Evolutionary conservation across 495 filamentous ascomycete genomes (phyloP), one percentile per base, ranked within the genome.

Genomic region (Lepidopterella palustris): DNA sequence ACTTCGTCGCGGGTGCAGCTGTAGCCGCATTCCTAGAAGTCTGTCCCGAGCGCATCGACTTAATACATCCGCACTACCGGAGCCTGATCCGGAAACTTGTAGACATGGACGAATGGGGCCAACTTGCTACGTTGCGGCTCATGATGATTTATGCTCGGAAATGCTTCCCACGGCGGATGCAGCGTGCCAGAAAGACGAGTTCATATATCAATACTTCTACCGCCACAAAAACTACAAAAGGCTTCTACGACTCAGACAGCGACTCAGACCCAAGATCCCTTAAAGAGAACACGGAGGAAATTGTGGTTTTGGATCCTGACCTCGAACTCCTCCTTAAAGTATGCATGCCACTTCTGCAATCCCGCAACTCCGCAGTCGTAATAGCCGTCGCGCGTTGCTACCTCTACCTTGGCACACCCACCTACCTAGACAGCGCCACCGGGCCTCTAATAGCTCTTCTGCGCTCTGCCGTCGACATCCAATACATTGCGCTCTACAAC

Each of bases 101-200:
- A 26, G 93, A 97, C 68, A 98, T 98, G 93, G 93, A 98, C 73
- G 93, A 98, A 72, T 98, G 93, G 93, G 86, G 90, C 45, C 93
- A 98, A 72, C 72, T 97, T 2, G 86, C 87, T 0, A 88, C 87
- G 9, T 63, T 97, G 64, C 82, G 84, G 47, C 73, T 97, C 58
- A 83, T 97, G 81, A 87, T 85, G 4, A 70, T 84, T 25, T 98
- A 98, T 66, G 84, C 89, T 4, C 83, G 93, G 25, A 85, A 83
- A 73, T 97, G 90, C 74, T 98, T 98, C 67, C 93, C 93, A 4
- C 78, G 78, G 29, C 82, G 82, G 71, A 88, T 76, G 25, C 73
- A 73, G 61, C 79, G 71, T 60, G 73, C 78, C 2, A 86, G 79
- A 61, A 80, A 74, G 23, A 70, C 75, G 0, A 61, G 24, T 27